A percentile compares a stretch with the other conserved stretches of the same genome.
phyloP scores from a whole-genome alignment of 257 asterid species.

The Capsicum rhomboideum region DNA sequence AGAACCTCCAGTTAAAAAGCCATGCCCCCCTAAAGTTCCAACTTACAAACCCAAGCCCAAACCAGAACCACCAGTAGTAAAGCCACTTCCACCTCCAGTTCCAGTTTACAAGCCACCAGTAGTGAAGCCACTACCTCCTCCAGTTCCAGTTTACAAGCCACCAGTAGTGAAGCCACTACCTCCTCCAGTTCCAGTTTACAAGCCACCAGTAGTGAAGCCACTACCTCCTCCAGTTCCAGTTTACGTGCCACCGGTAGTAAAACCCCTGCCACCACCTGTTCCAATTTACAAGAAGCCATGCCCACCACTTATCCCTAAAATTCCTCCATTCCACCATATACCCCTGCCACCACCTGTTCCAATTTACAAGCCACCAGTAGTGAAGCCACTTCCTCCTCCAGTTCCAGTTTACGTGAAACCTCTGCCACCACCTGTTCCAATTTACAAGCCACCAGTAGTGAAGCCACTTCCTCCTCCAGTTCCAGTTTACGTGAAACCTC shows the following conservation, averaged over 20 bases:
- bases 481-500: slow-evolving; percentile 16
- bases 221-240: slow-evolving; percentile 36
- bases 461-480: slow-evolving; percentile 37
- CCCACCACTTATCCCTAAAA: slow-evolving; percentile 21
- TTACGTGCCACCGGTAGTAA: slow-evolving; percentile 13
- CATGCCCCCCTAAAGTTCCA: slow-evolving; percentile 3
- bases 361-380: slow-evolving; percentile 28
- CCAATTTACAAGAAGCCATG: slow-evolving; percentile 34
- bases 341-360: slow-evolving; percentile 39
- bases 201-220: slow-evolving; percentile 10
- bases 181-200: slow-evolving; percentile 3
- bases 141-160: background rate
- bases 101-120: slow-evolving; percentile 1
- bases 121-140: background rate
- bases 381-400: slow-evolving; percentile 14
- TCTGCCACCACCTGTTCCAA: background rate
- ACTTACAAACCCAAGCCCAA: slow-evolving; percentile 22
- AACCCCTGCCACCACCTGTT: slow-evolving; percentile 32
- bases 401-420: too few relatives aligned
- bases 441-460: slow-evolving; percentile 1
- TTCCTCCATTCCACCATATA: slow-evolving; percentile 33
- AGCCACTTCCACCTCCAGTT: slow-evolving; percentile 2
- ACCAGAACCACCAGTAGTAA: slow-evolving; percentile 7
- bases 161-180: slow-evolving; percentile 19
- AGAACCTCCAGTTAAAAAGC: slow-evolving; percentile 12